Evolutionary conservation across 2,329 filamentous ascomycete species (phyloP).

Genomic region (Aspergillus piperis): DNA sequence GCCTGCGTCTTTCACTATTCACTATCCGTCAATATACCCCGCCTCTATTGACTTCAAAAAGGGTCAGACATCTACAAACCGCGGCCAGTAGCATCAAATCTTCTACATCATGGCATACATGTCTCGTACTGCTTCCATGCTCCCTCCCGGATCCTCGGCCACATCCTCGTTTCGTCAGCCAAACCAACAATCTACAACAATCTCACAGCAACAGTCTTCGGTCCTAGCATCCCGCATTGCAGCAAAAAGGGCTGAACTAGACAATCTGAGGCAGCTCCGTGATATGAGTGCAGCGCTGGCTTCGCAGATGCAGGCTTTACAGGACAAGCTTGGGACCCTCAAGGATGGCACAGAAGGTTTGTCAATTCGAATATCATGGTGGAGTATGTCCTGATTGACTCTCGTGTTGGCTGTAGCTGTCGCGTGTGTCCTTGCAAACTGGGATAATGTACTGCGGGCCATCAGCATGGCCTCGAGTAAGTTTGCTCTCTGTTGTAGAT

Average conservation of each 20-base stretch:
- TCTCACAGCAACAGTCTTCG: conserved; percentile 54
- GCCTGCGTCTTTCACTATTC: background rate
- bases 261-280: conserved; percentile 62
- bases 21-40: too few relatives aligned
- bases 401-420: conserved; percentile 50
- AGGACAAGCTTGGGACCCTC: conserved; percentile 61
- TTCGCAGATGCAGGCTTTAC: conserved; percentile 63
- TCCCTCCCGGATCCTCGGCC: conserved; percentile 29
- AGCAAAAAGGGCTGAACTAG: conserved; percentile 64
- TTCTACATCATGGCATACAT: conserved; percentile 37
- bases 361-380: conserved; percentile 15
- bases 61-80: conserved; percentile 5
- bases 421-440: conserved; percentile 66
- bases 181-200: conserved; percentile 29
- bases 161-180: conserved; percentile 34
- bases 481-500: conserved; percentile 27
- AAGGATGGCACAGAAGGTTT: conserved; percentile 64
- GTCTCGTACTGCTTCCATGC: conserved; percentile 37
- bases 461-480: conserved; percentile 66
- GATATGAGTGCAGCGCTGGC: conserved; percentile 63
- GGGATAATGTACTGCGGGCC: conserved; percentile 65
- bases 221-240: conserved; percentile 62
- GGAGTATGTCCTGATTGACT: background rate
- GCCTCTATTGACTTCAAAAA: too few relatives aligned
- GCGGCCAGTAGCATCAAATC: background rate